Conservation (phyloP, 345 rosid species). For the Gossypium mustelinum region DNA sequence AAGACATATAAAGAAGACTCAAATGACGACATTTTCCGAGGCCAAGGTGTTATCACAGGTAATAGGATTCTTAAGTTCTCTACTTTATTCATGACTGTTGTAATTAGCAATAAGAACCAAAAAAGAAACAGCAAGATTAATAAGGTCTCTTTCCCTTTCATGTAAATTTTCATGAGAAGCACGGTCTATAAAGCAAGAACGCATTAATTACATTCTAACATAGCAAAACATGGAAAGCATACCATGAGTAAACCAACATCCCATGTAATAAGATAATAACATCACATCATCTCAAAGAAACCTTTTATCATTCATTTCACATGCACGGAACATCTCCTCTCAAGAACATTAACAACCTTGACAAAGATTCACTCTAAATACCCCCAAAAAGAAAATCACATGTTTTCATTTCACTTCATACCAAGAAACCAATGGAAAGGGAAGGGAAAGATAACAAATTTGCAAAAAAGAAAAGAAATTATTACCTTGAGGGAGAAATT, state of each 20-base stretch:
- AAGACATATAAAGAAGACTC: neutral
- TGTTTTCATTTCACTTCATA: neutral
- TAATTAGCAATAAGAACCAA: neutral
- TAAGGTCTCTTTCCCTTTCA: neutral
- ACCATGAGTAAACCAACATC: neutral
- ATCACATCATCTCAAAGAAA: neutral
- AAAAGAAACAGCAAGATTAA: neutral
- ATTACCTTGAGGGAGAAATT: constrained; percentile 85
- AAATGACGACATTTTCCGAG: neutral
- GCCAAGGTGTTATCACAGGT: neutral
- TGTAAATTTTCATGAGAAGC: neutral
- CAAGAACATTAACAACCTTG: neutral
- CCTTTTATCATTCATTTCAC: constrained; percentile 31
- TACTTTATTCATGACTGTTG: neutral
- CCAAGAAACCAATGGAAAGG: neutral
- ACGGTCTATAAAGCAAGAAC: neutral
- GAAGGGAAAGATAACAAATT: neutral
- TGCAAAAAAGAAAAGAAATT: neutral
- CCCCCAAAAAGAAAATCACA: neutral
- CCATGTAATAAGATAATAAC: neutral
- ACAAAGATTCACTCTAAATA: neutral
- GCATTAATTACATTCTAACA: constrained; percentile 3
- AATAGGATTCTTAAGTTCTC: neutral
- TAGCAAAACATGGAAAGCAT: neutral
- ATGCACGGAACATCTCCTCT: constrained; percentile 10